Evolutionary conservation across 139 green algal species (phyloP), one percentile per base, ranked within the genome.

Genomic region (Chloropicon primus): DNA sequence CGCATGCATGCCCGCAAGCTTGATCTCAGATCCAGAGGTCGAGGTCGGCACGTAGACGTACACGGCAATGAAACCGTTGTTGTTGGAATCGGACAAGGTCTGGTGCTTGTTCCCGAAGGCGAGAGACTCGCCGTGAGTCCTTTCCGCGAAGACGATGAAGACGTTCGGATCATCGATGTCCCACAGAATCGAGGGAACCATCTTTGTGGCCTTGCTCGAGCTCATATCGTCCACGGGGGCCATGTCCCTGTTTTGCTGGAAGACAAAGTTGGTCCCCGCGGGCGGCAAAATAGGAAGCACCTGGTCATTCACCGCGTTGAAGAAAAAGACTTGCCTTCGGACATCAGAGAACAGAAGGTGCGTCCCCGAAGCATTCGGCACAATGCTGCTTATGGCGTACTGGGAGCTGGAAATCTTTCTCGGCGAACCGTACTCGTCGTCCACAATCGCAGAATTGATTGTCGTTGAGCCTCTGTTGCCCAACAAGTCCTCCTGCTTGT

Each of bases 231-330:
- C 41, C 5, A n/a, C 17, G 5, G 41, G 17, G 41, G 5, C 17
- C 17, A 5, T 5, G 41, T 17, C 41, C 41, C 17, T 62, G 41
- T 62, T 17, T 62, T 62, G 41, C 41, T 62, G 41, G 41, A 62
- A 62, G 41, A 17, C 41, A 17, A 62, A 62, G 41, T 62, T 62
- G 41, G 41, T 62, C 41, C 41, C 41, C 41, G 41, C 41, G 41
- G 41, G 41, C 10, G 41, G 41, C 41, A 62, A 17, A 5, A 88
- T 54, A 1, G 53, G 72, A 72, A 86, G 74, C 41, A 89, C 78
- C 75, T 90, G 80, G 74, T 91, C 88, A 54, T 87, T 90, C 22
- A 91, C 78, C 0, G 89, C 85, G 78, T 90, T 91, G 82, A 88
- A 91, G 25, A 95, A 73, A 29, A 82, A 80, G 22, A 89, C 74